Conservation (phyloP, 2,329 filamentous ascomycete species). For the Pseudogymnoascus sp. region DNA sequence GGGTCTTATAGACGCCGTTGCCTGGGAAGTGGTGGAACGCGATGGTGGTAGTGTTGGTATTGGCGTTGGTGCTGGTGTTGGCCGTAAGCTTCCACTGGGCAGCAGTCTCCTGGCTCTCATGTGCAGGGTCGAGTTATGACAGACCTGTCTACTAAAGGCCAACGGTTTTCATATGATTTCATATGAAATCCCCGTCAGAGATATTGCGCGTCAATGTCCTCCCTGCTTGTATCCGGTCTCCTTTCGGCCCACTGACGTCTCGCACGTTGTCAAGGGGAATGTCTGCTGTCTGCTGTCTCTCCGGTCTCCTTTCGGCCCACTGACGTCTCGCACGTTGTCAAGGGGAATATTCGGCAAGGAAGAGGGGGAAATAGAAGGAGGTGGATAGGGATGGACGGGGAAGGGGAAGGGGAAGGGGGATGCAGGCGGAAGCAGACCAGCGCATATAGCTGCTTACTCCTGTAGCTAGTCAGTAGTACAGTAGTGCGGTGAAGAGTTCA, state of each 20-base stretch:
- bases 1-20: conserved; percentile 4
- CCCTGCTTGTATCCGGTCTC: not conserved
- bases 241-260: not conserved
- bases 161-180: not conserved
- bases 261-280: not conserved
- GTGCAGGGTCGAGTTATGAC: not conserved
- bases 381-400: not conserved
- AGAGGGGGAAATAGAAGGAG: not conserved
- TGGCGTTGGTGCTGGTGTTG: not conserved
- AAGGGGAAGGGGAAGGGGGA: not conserved
- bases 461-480: conserved; percentile 2
- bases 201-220: not conserved
- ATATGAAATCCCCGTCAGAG: not conserved
- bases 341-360: conserved; percentile 1
- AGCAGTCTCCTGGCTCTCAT: not conserved
- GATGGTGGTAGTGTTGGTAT: not conserved
- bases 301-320: not conserved
- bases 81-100: not conserved
- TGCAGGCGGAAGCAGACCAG: not conserved
- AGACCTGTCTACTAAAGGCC: not conserved
- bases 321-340: not conserved
- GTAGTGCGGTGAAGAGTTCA: not conserved
- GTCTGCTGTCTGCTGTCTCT: not conserved
- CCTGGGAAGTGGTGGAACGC: not conserved
- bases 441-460: not conserved